A percentile compares a stretch with the other conserved stretches of the same genome.
These are phyloP conservation scores for California macrophylla DNA, from an alignment of 441 rosid species.

Conservation along the genomic window DNA sequence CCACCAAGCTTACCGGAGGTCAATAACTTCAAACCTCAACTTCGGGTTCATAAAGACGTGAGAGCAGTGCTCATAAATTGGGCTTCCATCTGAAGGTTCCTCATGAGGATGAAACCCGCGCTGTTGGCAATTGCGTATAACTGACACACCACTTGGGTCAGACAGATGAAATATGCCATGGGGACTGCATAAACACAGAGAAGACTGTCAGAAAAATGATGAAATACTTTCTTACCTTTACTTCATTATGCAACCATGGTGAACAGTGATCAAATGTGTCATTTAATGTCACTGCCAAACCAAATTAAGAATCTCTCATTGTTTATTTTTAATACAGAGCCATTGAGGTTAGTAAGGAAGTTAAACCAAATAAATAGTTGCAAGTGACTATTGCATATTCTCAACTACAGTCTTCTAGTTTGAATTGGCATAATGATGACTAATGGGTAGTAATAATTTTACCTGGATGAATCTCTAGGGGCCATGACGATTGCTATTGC, in stretches of 20 bases:
- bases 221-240: no score
- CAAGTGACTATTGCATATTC: no score
- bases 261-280: no score
- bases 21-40: constrained; percentile 53
- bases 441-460: not conserved
- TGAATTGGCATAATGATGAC: constrained; percentile 5
- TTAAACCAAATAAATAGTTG: no score
- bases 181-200: constrained; percentile 34
- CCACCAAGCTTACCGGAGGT: constrained; percentile 51
- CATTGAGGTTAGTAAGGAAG: no score
- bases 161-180: constrained; percentile 93
- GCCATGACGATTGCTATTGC: constrained; percentile 97
- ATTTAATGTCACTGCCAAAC: no score
- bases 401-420: not conserved
- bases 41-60: constrained; percentile 77
- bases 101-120: constrained; percentile 98
- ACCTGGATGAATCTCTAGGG: constrained; percentile 72
- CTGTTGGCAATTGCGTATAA: constrained; percentile 84
- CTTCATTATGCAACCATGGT: no score
- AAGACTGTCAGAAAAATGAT: not conserved
- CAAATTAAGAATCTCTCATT: no score
- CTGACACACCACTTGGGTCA: constrained; percentile 76
- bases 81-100: constrained; percentile 65
- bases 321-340: no score
- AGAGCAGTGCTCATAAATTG: constrained; percentile 88